Conservation (phyloP, 2,329 filamentous ascomycete species). For the Colletotrichum somersetense region DNA sequence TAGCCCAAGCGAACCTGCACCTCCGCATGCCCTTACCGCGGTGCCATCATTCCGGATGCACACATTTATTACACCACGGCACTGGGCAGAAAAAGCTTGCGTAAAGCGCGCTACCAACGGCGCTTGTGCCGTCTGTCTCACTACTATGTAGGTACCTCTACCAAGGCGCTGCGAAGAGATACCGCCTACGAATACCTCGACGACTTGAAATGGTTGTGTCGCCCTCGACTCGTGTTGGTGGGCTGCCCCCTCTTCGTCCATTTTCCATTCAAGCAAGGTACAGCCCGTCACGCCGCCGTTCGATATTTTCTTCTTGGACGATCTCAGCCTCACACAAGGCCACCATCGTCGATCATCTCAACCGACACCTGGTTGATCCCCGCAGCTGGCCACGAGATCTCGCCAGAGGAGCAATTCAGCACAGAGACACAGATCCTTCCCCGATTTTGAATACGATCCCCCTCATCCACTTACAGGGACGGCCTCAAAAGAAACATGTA, state of each 20-base stretch:
- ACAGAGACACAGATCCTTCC: slow-evolving; percentile 14
- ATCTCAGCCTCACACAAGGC: slow-evolving; percentile 39
- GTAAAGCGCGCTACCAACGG: slow-evolving; percentile 26
- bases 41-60: slow-evolving; percentile 13
- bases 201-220: slow-evolving; percentile 18
- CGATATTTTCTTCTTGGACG: slow-evolving; percentile 24
- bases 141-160: neutral
- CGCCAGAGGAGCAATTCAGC: slow-evolving; percentile 16
- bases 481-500: slow-evolving; percentile 20
- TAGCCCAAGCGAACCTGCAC: slow-evolving; percentile 2
- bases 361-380: slow-evolving; percentile 34
- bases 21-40: slow-evolving; percentile 12
- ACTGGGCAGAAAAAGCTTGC: slow-evolving; percentile 16
- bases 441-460: slow-evolving; percentile 22
- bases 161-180: slow-evolving; percentile 7
- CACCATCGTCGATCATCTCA: slow-evolving; percentile 38
- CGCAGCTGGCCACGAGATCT: slow-evolving; percentile 30
- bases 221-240: slow-evolving; percentile 23
- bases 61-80: slow-evolving; percentile 3
- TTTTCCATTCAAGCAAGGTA: slow-evolving; percentile 16
- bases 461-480: slow-evolving; percentile 22
- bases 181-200: neutral
- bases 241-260: neutral
- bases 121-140: slow-evolving; percentile 14
- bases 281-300: slow-evolving; percentile 18